Evolutionary conservation across 2,329 filamentous ascomycete species (phyloP).

Genomic region (Falciphora oryzae): DNA sequence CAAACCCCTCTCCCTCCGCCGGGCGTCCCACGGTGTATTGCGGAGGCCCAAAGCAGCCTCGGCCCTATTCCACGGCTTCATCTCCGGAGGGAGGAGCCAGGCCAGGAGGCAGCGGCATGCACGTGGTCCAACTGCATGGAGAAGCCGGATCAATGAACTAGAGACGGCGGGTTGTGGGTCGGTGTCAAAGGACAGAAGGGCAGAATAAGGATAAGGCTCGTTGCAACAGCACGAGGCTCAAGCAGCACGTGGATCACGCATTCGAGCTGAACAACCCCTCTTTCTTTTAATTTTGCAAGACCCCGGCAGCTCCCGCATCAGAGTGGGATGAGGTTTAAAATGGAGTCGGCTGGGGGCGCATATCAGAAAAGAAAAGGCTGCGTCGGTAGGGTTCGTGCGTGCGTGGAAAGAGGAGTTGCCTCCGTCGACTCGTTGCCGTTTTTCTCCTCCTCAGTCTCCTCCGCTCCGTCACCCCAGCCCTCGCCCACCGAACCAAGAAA

Average conservation of each 20-base stretch:
- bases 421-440: background rate
- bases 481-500: background rate
- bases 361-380: background rate
- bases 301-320: background rate
- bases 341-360: background rate
- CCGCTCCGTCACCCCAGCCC: too few relatives aligned
- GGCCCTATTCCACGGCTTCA: background rate
- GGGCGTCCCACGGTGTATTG: too few relatives aligned
- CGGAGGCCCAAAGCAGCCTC: background rate
- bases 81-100: background rate
- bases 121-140: background rate
- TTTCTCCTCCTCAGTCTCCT: too few relatives aligned
- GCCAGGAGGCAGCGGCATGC: background rate
- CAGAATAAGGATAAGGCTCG: constrained; percentile 2
- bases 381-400: background rate
- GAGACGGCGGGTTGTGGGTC: background rate
- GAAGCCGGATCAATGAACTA: background rate
- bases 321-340: background rate
- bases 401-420: background rate
- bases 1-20: background rate
- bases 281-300: background rate
- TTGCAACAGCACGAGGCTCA: constrained; percentile 3
- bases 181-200: constrained; percentile 3
- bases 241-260: background rate
- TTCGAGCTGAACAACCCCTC: background rate